phyloP scores from a whole-genome alignment of 2,329 filamentous ascomycete genomes.

The Emergomyces africanus region DNA sequence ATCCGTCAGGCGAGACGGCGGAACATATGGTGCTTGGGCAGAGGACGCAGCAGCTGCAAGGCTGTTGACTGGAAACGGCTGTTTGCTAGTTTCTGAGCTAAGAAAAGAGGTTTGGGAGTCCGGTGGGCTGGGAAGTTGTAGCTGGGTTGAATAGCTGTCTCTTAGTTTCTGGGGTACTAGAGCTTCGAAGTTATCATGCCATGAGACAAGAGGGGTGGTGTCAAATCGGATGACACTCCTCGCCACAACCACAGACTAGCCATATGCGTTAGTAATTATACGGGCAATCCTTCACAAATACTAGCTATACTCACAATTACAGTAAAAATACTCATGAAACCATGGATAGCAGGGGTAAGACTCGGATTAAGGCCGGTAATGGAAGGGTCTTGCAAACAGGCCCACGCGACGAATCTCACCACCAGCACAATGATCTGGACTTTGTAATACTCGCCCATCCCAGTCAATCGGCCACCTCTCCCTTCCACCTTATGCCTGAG shows the following conservation, averaged over 20 bases:
- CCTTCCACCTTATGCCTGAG: slow-evolving; percentile 32
- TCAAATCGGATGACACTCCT: slow-evolving; percentile 27
- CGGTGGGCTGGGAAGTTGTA: slow-evolving; percentile 9
- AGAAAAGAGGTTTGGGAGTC: slow-evolving; percentile 10
- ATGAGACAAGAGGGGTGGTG: slow-evolving; percentile 29
- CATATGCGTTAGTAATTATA: slow-evolving; percentile 12
- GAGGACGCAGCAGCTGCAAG: slow-evolving; percentile 20
- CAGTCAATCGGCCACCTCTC: slow-evolving; percentile 27
- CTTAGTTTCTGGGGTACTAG: slow-evolving; percentile 16
- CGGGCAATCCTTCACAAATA: not conserved
- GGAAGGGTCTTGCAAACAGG: slow-evolving; percentile 28
- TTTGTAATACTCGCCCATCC: slow-evolving; percentile 35
- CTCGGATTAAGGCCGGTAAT: slow-evolving; percentile 20
- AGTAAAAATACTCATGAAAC: slow-evolving; percentile 29
- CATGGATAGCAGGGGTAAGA: slow-evolving; percentile 24
- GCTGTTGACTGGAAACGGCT: slow-evolving; percentile 30
- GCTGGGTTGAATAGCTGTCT: slow-evolving; percentile 10
- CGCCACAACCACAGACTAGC: slow-evolving; percentile 27
- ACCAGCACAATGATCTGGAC: slow-evolving; percentile 34
- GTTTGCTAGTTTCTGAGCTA: slow-evolving; percentile 9
- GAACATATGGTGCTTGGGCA: slow-evolving; percentile 15
- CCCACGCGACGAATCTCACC: slow-evolving; percentile 32
- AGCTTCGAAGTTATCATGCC: slow-evolving; percentile 25
- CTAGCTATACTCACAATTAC: slow-evolving; percentile 20
- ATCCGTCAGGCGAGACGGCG: slow-evolving; percentile 27